Base-by-base conservation (phyloP, 2,329 filamentous ascomycete species). In the Aspergillus caelatus region DNA sequence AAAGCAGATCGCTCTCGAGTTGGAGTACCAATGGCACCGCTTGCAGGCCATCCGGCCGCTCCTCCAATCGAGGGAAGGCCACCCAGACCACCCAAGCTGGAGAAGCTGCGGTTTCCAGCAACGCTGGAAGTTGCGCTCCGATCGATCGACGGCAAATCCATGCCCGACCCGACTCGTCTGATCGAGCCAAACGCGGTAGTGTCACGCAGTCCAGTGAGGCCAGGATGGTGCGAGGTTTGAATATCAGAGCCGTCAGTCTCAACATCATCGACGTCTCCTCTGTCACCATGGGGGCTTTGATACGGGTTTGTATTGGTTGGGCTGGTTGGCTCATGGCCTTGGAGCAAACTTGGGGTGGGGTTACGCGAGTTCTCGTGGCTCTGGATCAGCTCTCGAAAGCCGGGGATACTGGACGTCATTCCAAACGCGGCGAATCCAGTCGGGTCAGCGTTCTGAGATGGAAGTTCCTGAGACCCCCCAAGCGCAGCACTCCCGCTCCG, bases 241-340 rank as follows among this genome's bases (percentile, higher is more conserved):
- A 84, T 82, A 65, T 85, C 83, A 55, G 84, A 82, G 30, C 84
- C 85, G 55, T 84, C 83, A 7, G 82, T 80, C 52, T 90, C 86
- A 53, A 85, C 83, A 67, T 86, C 85, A 64, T 88, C 85, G 21
- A 86, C 86, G 55, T 92, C 88, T 6, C 82, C 82, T 52, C 88
- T 88, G 30, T 93, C 91, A 43, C 90, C 91, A 9, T 91, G 88
- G 2, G 95, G 95, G 76, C 94, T 98, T 67, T 94, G 92, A 75
- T 95, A 99, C 1, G 95, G 95, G 74, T 99, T 99, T 3, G 95
- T 98, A 72, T 96, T 92, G 0, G 94, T 95, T 12, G 95, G 95
- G 75, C 94, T 98, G 73, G 92, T 87, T 0, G 91, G 90, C 63
- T 93, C 91, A 67, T 89, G 83, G 55, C 80, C 78, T 58, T 81